Conservation (phyloP, 1,139 yeast species). For the Candida labiduridarum region DNA sequence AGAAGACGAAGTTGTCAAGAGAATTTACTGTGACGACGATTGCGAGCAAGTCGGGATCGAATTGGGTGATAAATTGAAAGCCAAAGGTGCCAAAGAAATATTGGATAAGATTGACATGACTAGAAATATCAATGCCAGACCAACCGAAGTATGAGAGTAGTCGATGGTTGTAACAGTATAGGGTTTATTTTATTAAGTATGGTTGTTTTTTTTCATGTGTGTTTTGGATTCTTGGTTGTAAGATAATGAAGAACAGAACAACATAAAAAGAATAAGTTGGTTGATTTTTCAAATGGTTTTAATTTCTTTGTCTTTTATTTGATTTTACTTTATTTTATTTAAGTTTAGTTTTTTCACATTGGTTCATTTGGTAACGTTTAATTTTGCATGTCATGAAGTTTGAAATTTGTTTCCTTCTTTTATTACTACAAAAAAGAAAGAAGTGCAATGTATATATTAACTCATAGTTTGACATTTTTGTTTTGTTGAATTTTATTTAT, state of each 20-base stretch:
- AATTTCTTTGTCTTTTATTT: background rate
- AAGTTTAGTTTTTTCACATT: background rate
- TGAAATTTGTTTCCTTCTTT: background rate
- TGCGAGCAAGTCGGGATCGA: slow-evolving; percentile 71
- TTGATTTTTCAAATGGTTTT: background rate
- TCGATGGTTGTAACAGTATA: background rate
- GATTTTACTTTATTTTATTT: background rate
- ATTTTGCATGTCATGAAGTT: slow-evolving; percentile 4
- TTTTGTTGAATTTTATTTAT: slow-evolving; percentile 1
- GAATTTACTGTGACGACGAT: slow-evolving; percentile 50
- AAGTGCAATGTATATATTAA: background rate
- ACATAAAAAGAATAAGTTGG: background rate
- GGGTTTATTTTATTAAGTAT: background rate
- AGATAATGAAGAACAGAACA: no score
- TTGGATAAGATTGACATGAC: slow-evolving; percentile 69
- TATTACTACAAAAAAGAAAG: background rate
- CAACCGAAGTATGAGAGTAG: slow-evolving; percentile 15
- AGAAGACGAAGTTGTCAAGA: slow-evolving; percentile 49
- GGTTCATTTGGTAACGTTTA: background rate
- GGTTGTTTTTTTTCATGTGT: no score
- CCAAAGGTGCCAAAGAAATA: slow-evolving; percentile 80
- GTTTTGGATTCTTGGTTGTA: background rate
- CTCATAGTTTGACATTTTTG: slow-evolving; percentile 3
- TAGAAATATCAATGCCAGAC: slow-evolving; percentile 19
- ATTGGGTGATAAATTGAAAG: slow-evolving; percentile 68